Evolutionary conservation across 2,329 filamentous ascomycete genomes (phyloP).

Genomic region (Neoscytalidium dimidiatum): DNA sequence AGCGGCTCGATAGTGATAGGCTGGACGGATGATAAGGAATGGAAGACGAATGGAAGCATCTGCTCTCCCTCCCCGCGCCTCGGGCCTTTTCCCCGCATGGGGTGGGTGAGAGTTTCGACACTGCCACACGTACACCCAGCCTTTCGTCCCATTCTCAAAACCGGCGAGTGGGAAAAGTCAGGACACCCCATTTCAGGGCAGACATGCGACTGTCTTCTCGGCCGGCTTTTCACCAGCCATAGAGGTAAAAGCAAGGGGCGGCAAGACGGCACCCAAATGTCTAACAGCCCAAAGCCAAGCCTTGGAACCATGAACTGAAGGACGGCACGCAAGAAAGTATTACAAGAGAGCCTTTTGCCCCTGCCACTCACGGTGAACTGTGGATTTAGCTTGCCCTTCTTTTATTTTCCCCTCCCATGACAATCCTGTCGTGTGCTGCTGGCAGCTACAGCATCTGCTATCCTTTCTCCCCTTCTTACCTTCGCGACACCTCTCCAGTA

Average conservation of each 20-base stretch:
- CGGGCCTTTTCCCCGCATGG: slow-evolving; percentile 14
- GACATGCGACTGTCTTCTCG: not conserved
- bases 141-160: not conserved
- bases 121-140: not conserved
- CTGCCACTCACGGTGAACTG: not conserved
- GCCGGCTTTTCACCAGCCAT: not conserved
- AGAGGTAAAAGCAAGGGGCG: not conserved
- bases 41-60: not conserved
- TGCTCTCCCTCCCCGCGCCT: not conserved
- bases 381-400: slow-evolving; percentile 1
- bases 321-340: slow-evolving; percentile 17
- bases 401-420: too few species aligned
- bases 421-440: slow-evolving; percentile 1
- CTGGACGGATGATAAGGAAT: not conserved
- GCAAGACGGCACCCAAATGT: not conserved
- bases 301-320: slow-evolving; percentile 19
- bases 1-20: not conserved
- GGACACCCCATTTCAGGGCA: not conserved
- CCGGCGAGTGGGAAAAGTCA: not conserved
- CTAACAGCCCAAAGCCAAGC: not conserved
- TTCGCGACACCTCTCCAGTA: too few species aligned
- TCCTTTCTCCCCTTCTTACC: too few species aligned
- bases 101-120: not conserved
- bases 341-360: slow-evolving; percentile 11
- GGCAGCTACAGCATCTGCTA: not conserved